Evolutionary conservation across 768 basidiomycete genomes (phyloP).

Genomic region (Mycena vitilis): DNA sequence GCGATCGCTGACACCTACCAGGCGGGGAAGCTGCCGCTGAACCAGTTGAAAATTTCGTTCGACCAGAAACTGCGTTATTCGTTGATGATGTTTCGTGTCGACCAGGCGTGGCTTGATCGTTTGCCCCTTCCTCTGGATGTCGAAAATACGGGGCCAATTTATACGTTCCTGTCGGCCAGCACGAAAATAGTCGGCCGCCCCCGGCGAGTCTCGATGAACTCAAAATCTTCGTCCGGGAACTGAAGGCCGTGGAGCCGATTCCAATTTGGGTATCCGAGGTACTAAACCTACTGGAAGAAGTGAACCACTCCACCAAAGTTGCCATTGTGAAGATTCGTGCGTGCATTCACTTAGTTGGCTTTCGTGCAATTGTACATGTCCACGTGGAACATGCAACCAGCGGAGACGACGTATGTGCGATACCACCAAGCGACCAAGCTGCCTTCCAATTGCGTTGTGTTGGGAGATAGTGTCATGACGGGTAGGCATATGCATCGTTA

Average conservation of each 20-base stretch:
- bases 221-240: too few relatives aligned
- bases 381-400: slow-evolving; percentile 25
- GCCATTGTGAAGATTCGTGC: slow-evolving; percentile 17
- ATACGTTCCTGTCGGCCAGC: slow-evolving; percentile 29
- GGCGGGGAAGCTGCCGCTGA: slow-evolving; percentile 29
- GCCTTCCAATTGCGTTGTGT: slow-evolving; percentile 47
- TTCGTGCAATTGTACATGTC: not conserved
- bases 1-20: slow-evolving; percentile 15
- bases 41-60: slow-evolving; percentile 38
- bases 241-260: slow-evolving; percentile 32
- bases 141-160: slow-evolving; percentile 29
- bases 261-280: slow-evolving; percentile 43
- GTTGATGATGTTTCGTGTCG: slow-evolving; percentile 34
- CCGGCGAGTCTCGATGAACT: slow-evolving; percentile 1
- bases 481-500: not conserved
- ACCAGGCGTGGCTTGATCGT: slow-evolving; percentile 23
- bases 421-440: slow-evolving; percentile 43
- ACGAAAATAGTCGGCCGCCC: slow-evolving; percentile 19
- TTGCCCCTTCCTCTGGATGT: slow-evolving; percentile 38
- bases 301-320: slow-evolving; percentile 34
- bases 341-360: not conserved
- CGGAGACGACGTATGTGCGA: slow-evolving; percentile 39
- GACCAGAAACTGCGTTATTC: slow-evolving; percentile 42
- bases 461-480: slow-evolving; percentile 49
- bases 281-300: slow-evolving; percentile 43